Conservation (phyloP, 2,329 filamentous ascomycete species). For the Colletotrichum zoysiae region DNA sequence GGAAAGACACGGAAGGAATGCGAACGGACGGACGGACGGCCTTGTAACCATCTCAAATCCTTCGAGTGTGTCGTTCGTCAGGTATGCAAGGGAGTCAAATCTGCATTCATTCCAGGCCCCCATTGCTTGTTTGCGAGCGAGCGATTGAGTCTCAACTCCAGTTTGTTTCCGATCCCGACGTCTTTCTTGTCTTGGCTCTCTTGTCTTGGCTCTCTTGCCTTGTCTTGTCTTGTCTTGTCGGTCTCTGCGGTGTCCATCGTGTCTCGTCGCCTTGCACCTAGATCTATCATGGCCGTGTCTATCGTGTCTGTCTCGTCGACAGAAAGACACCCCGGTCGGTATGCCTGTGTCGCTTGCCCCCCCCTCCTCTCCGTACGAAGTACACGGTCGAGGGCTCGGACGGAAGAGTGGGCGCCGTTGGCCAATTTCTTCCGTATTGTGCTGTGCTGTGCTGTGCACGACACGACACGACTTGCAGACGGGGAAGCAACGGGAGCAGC, state of each 20-base stretch:
- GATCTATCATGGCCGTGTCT: background rate
- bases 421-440: background rate
- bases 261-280: background rate
- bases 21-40: conserved; percentile 35
- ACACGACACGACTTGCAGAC: conserved; percentile 22
- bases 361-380: too few species aligned
- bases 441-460: background rate
- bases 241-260: background rate
- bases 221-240: background rate
- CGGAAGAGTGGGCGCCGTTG: background rate
- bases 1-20: background rate
- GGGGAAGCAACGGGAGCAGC: conserved; percentile 37
- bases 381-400: background rate
- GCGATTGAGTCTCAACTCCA: background rate
- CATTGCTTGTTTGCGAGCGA: background rate
- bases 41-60: background rate
- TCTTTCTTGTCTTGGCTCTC: background rate
- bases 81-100: conserved; percentile 28
- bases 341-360: conserved; percentile 7
- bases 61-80: background rate
- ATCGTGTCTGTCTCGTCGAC: background rate
- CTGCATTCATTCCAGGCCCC: conserved; percentile 36
- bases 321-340: background rate
- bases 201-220: background rate
- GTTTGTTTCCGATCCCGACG: conserved; percentile 15